Base-by-base conservation (phyloP, 345 rosid genomes). In the Barbarea vulgaris region DNA sequence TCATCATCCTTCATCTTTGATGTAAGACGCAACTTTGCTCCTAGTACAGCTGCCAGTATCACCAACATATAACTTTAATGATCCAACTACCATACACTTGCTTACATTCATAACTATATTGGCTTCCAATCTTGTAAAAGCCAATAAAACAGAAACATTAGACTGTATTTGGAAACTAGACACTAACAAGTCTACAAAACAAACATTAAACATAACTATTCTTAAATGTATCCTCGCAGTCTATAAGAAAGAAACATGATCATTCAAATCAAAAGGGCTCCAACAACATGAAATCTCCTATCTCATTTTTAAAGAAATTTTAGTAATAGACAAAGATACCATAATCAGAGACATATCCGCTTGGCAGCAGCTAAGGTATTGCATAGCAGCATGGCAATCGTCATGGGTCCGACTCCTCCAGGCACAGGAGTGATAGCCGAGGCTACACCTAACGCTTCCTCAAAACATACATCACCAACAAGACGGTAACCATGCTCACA, bases 351-450 rank as follows among this genome's bases (percentile, higher is more conserved):
- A 27, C 14, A 63, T 70, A 21, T 67, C 63, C 90, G 78, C 72
- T 87, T 87, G 39, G 98, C 97, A 64, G 97, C 83, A 66, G 87
- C 97, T 10, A 88, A 85, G 7, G 97, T 89, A 70, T 90, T 92
- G 52, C 87, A 85, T 22, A 91, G 83, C 12, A 95, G 85, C 99
- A 91, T 91, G 60, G 93, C 91, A n/a, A 95, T 85, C 8, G 98
- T 91, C 97, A 89, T 84, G 14, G 96, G 97, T 50, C 96, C 94
- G 4, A 91, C 93, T 79, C 97, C 96, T 72, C 96, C 97, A 6
- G 98, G 98, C 9, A 94, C 98, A 18, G 97, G 97, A 9, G 97
- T 90, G 22, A 94, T 80, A 28, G 89, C 96, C 0, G 93, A 85
- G 9, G 86, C 97, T 33, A 94, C 85, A 66, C 84, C 83, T 79